Conservation (phyloP, 768 basidiomycete species). For the Paxillus ammoniavirescens region DNA sequence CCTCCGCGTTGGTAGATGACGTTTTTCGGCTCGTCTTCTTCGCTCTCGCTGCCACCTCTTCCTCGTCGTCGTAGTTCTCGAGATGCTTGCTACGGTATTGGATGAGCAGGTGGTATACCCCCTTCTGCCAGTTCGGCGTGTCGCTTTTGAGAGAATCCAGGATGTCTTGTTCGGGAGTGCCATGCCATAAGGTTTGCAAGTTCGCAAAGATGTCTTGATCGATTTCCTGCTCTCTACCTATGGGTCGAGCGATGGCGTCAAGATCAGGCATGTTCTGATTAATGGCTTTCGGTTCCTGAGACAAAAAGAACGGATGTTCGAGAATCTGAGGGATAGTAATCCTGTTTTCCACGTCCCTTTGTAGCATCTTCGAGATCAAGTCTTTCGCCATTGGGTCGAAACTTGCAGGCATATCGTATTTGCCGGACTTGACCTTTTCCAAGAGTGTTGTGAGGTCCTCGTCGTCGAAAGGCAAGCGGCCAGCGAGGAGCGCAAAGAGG, state of each 20-base stretch:
- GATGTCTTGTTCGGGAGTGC: slow-evolving; percentile 70
- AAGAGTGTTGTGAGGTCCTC: slow-evolving; percentile 78
- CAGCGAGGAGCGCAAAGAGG: slow-evolving; percentile 83
- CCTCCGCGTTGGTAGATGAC: slow-evolving; percentile 29
- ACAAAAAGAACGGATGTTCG: slow-evolving; percentile 74
- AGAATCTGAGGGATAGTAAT: slow-evolving; percentile 85
- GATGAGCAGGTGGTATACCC: slow-evolving; percentile 88
- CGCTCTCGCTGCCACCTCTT: slow-evolving; percentile 40
- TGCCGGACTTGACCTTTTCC: slow-evolving; percentile 73
- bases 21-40: slow-evolving; percentile 37
- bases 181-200: slow-evolving; percentile 90
- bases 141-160: slow-evolving; percentile 60
- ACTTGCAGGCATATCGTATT: slow-evolving; percentile 69
- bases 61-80: slow-evolving; percentile 73
- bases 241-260: slow-evolving; percentile 65
- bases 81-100: slow-evolving; percentile 76
- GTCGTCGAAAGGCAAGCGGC: slow-evolving; percentile 90
- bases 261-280: slow-evolving; percentile 54
- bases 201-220: slow-evolving; percentile 91
- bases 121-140: slow-evolving; percentile 91
- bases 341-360: slow-evolving; percentile 66
- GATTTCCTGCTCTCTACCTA: slow-evolving; percentile 61
- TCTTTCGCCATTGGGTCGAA: slow-evolving; percentile 72
- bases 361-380: slow-evolving; percentile 78
- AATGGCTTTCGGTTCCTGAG: slow-evolving; percentile 46